These are phyloP conservation scores for Gaeumannomyces tritici DNA, from an alignment of 2,329 filamentous ascomycete genomes.

Conservation along the genomic window DNA sequence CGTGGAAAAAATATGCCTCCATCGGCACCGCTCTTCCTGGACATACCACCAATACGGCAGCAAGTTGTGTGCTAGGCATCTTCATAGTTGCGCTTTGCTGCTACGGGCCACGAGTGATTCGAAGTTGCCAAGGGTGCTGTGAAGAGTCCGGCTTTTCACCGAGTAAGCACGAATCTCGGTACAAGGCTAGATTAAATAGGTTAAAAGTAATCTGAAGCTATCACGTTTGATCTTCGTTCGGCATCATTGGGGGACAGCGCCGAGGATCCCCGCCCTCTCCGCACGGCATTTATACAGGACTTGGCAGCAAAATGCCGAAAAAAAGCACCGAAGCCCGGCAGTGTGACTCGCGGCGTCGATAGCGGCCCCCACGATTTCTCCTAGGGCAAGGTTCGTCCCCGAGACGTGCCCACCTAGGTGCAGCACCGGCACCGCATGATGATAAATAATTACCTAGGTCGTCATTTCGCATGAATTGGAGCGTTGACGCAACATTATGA, in stretches of 20 bases:
- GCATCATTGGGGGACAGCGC: neutral
- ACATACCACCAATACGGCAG: neutral
- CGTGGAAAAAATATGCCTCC: neutral
- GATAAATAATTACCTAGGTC: no score
- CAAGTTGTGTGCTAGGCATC: neutral
- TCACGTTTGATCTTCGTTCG: neutral
- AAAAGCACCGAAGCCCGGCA: neutral
- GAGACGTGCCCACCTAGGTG: neutral
- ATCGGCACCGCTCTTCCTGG: neutral
- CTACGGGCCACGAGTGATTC: no score
- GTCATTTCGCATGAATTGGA: no score
- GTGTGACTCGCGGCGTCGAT: neutral
- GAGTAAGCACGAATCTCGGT: no score
- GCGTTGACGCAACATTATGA: no score
- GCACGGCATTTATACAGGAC: no score
- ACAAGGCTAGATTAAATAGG: no score
- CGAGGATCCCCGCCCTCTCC: neutral
- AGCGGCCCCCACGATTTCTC: neutral
- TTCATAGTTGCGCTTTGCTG: neutral
- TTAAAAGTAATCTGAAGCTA: neutral
- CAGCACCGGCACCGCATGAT: no score
- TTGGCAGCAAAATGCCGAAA: neutral
- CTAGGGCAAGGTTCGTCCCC: no score
- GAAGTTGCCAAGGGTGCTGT: neutral
- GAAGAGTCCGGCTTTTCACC: no score